phyloP scores from a whole-genome alignment of 2,329 filamentous ascomycete species.

The Seiridium unicorne region DNA sequence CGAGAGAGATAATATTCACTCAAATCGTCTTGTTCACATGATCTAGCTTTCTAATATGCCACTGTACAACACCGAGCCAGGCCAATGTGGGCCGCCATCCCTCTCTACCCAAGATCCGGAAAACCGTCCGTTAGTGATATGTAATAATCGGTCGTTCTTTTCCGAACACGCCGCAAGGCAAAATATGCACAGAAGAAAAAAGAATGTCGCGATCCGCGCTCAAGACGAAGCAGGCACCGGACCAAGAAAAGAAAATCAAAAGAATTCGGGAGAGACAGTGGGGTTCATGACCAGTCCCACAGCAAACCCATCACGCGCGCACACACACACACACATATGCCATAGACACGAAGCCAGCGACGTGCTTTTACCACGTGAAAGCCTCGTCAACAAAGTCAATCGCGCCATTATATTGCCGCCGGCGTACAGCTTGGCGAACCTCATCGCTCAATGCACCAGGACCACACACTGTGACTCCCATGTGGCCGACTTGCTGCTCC shows the following conservation, averaged over 20 bases:
- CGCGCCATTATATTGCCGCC: slow-evolving; percentile 60
- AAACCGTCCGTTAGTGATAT: background rate
- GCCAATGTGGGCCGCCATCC: background rate
- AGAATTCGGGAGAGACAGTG: background rate
- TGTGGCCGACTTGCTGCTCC: slow-evolving; percentile 70
- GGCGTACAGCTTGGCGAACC: slow-evolving; percentile 65
- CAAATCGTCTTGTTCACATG: no score
- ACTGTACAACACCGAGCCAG: background rate
- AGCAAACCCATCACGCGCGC: no score
- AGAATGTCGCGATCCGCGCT: background rate
- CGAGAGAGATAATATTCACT: no score
- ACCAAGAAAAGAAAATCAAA: background rate
- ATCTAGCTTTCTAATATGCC: background rate
- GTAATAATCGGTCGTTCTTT: background rate
- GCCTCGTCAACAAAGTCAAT: slow-evolving; percentile 81
- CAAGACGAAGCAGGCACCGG: background rate
- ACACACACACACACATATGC: no score
- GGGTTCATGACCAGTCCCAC: background rate
- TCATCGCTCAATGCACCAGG: slow-evolving; percentile 74
- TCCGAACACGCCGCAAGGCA: background rate
- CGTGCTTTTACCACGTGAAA: slow-evolving; percentile 55
- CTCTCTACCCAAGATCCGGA: background rate
- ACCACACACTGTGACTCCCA: slow-evolving; percentile 74
- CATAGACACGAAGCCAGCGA: no score
- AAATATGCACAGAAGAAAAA: slow-evolving; percentile 4